Percentiles rank a stretch among this genome's conserved stretches.
Evolutionary conservation across 2,329 filamentous ascomycete genomes (phyloP).

Genomic region (Fusarium avenaceum): DNA sequence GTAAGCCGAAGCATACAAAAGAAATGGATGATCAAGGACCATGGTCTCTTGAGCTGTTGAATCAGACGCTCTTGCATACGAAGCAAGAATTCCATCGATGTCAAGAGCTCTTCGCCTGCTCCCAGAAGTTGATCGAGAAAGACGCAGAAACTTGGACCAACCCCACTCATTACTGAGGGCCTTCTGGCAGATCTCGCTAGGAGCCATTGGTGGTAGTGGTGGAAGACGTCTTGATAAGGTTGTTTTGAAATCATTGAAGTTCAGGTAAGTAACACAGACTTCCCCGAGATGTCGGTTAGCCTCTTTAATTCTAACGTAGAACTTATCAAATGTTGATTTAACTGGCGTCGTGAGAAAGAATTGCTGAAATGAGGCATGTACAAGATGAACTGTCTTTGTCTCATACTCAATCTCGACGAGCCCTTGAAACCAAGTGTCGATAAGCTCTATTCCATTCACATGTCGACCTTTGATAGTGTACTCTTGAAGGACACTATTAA

Average conservation of each 20-base stretch:
- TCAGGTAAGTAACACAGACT: rapidly evolving
- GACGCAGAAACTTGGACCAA: neutral
- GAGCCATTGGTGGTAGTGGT: rapidly evolving
- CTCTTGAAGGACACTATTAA: neutral
- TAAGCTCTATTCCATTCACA: neutral
- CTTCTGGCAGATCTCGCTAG: rapidly evolving
- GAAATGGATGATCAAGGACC: neutral
- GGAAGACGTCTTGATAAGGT: rapidly evolving
- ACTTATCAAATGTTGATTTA: rapidly evolving
- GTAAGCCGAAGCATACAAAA: neutral
- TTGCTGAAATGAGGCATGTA: neutral
- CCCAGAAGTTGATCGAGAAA: neutral
- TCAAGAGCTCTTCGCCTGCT: neutral
- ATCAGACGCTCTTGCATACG: rapidly evolving
- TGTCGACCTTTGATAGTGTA: neutral
- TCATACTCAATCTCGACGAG: neutral
- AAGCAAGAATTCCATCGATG: neutral
- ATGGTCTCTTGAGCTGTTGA: rapidly evolving
- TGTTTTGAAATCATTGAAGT: neutral
- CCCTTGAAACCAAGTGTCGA: neutral
- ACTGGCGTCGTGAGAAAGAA: rapidly evolving
- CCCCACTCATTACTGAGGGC: neutral
- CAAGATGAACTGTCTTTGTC: neutral
- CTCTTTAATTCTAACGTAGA: rapidly evolving
- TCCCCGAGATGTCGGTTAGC: neutral